Evolutionary conservation across 2,329 filamentous ascomycete species (phyloP).

Genomic region (Rhytidhysteron rufulum): DNA sequence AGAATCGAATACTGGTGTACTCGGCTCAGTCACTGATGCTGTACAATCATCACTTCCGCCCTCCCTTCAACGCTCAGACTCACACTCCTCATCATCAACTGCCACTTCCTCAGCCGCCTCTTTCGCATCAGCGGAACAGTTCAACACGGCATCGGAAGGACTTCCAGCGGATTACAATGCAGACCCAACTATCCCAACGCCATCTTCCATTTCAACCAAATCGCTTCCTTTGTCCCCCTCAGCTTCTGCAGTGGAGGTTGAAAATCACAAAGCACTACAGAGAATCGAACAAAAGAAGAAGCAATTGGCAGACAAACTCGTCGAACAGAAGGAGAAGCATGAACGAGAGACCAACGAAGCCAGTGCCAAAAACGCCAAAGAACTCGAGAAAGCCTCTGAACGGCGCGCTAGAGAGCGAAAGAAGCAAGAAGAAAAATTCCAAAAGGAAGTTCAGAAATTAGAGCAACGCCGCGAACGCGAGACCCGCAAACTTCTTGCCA

Average conservation of each 20-base stretch:
- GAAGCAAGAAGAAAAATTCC: slow-evolving; percentile 40
- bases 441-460: slow-evolving; percentile 55
- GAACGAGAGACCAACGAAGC: slow-evolving; percentile 19
- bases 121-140: slow-evolving; percentile 44
- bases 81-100: slow-evolving; percentile 17
- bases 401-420: slow-evolving; percentile 57
- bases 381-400: slow-evolving; percentile 59
- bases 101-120: slow-evolving; percentile 25
- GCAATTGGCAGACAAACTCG: slow-evolving; percentile 61
- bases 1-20: slow-evolving; percentile 10
- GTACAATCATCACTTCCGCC: slow-evolving; percentile 15
- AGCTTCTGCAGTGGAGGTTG: slow-evolving; percentile 2
- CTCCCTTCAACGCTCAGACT: slow-evolving; percentile 23
- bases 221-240: slow-evolving; percentile 14
- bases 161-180: slow-evolving; percentile 14
- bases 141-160: slow-evolving; percentile 30
- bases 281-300: slow-evolving; percentile 59
- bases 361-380: slow-evolving; percentile 41
- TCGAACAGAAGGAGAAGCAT: slow-evolving; percentile 53
- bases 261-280: slow-evolving; percentile 60
- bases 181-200: slow-evolving; percentile 20
- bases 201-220: slow-evolving; percentile 22
- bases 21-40: slow-evolving; percentile 5
- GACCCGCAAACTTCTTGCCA: slow-evolving; percentile 61
- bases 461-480: slow-evolving; percentile 65